phyloP scores from a whole-genome alignment of 371 early-diverging fungal species.

The Sporodiniella umbellata region DNA sequence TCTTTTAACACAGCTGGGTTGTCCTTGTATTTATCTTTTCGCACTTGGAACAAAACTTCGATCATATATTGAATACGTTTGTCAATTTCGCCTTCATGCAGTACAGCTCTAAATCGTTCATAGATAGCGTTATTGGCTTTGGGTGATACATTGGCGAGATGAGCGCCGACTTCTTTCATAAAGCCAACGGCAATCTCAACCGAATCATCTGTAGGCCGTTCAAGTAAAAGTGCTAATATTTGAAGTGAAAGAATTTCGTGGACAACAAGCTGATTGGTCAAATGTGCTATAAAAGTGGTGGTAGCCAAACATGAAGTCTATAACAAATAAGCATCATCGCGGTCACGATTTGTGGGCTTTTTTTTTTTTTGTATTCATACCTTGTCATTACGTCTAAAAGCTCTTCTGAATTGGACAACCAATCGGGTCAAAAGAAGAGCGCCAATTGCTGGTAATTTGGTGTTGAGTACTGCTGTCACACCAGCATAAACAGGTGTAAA shows the following conservation, averaged over 20 bases:
- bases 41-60: conserved; percentile 93
- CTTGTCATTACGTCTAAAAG: conserved; percentile 92
- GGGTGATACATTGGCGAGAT: conserved; percentile 76
- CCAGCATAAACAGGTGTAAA: conserved; percentile 95
- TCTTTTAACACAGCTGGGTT: conserved; percentile 71
- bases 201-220: conserved; percentile 94
- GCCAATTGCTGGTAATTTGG: conserved; percentile 90
- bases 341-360: too few relatives aligned
- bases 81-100: conserved; percentile 93
- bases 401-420: conserved; percentile 86
- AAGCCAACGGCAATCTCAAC: conserved; percentile 98
- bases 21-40: conserved; percentile 93
- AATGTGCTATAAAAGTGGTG: conserved; percentile 88
- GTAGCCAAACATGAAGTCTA: conserved; percentile 75
- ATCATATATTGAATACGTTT: conserved; percentile 97
- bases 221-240: conserved; percentile 81
- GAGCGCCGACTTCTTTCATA: conserved; percentile 88
- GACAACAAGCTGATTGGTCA: conserved; percentile 89
- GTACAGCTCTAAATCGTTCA: conserved; percentile 88
- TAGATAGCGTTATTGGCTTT: conserved; percentile 85
- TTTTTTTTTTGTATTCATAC: too few relatives aligned
- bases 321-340: too few relatives aligned
- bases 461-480: conserved; percentile 86
- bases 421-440: conserved; percentile 85
- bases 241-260: conserved; percentile 91